A percentile compares a stretch with the other conserved stretches of the same genome.
phyloP scores from a whole-genome alignment of 1,139 yeast genomes.

The Yamadazyma pseudoaaseri region DNA sequence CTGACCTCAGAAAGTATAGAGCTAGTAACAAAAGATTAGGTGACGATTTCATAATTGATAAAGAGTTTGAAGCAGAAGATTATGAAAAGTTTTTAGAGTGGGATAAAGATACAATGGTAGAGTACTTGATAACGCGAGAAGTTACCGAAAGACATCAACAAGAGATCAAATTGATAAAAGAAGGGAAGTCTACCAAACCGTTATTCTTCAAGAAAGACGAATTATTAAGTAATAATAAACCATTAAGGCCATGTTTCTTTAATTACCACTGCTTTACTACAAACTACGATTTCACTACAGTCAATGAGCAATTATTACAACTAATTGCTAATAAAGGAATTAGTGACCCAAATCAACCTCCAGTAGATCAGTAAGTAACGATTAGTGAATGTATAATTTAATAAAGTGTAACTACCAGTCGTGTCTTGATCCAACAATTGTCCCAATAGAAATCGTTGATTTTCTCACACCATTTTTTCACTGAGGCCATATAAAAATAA shows the following conservation, averaged over 20 bases:
- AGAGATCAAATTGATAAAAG: constrained; percentile 24
- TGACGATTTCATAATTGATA: constrained; percentile 14
- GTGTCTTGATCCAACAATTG: constrained; percentile 1
- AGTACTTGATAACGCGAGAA: constrained; percentile 29
- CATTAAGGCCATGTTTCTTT: constrained; percentile 10
- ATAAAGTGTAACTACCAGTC: too few species aligned
- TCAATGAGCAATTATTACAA: constrained; percentile 2
- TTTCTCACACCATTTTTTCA: constrained; percentile 14
- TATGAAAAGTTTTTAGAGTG: constrained; percentile 24
- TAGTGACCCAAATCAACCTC: too few species aligned
- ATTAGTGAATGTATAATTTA: too few species aligned
- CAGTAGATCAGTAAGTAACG: too few species aligned
- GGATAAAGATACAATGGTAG: constrained; percentile 22
- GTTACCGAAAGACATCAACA: constrained; percentile 30
- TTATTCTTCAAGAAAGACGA: constrained; percentile 6
- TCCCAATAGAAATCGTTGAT: constrained; percentile 12
- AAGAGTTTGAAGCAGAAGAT: constrained; percentile 28
- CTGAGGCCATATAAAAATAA: constrained; percentile 2
- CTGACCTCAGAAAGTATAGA: constrained; percentile 11
- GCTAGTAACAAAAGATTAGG: constrained; percentile 3
- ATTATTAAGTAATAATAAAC: constrained; percentile 4
- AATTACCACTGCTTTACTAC: constrained; percentile 7
- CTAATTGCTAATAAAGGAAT: neutral
- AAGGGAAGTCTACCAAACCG: constrained; percentile 10
- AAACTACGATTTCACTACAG: constrained; percentile 8